phyloP scores from a whole-genome alignment of 1,284 basidiomycete genomes.

The Ceratorhiza oryzae-sativae region DNA sequence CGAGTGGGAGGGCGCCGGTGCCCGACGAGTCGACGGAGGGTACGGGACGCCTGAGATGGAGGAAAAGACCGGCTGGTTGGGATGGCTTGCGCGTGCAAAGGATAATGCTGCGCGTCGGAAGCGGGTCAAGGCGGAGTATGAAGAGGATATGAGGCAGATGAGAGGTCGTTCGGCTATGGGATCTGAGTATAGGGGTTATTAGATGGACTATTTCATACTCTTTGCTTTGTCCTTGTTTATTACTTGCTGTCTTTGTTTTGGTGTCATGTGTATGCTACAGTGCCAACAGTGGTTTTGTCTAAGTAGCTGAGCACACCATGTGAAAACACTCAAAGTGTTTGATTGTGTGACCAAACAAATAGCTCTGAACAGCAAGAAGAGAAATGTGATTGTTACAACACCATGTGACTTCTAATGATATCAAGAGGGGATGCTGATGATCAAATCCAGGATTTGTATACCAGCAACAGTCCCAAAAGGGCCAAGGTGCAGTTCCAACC shows the following conservation, averaged over 20 bases:
- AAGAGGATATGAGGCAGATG: constrained; percentile 40
- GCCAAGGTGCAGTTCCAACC: no score
- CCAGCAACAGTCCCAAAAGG: no score
- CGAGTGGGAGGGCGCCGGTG: constrained; percentile 34
- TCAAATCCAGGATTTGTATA: no score
- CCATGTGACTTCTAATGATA: no score
- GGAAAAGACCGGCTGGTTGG: constrained; percentile 7
- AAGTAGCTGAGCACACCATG: no score
- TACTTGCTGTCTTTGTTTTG: neutral
- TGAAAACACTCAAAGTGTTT: no score
- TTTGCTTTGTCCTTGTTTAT: neutral
- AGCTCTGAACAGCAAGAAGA: no score
- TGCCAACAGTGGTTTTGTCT: neutral
- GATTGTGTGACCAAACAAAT: no score
- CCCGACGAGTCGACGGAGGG: neutral
- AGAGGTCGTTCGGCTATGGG: constrained; percentile 20
- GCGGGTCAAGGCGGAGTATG: constrained; percentile 32
- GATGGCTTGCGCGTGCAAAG: constrained; percentile 10
- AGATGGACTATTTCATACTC: neutral
- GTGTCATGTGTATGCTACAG: neutral
- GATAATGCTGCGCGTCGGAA: constrained; percentile 27
- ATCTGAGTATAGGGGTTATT: constrained; percentile 30
- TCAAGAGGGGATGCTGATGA: no score
- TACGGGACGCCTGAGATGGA: constrained; percentile 20
- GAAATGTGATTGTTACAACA: no score